phyloP scores from a whole-genome alignment of 768 basidiomycete species.

The Russula vinacea region DNA sequence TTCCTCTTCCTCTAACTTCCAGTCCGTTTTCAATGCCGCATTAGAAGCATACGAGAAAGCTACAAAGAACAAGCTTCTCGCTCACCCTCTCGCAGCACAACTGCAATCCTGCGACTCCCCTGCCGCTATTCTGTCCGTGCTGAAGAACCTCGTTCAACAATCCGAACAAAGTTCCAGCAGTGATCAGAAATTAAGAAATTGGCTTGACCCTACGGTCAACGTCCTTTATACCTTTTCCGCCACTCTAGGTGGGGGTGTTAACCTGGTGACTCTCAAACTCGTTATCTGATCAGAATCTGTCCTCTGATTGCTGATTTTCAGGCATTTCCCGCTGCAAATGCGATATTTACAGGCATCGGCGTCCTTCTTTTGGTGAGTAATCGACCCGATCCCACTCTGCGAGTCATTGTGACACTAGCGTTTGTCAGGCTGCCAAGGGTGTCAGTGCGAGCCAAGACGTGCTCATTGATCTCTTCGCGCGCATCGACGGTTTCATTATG shows the following conservation, averaged over 20 bases:
- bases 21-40: slow-evolving; percentile 1
- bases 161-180: neutral
- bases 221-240: slow-evolving; percentile 1
- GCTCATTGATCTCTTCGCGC: slow-evolving; percentile 9
- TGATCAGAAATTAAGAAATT: neutral
- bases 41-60: neutral
- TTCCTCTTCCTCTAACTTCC: neutral
- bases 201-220: slow-evolving; percentile 1
- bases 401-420: neutral
- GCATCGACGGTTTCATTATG: neutral
- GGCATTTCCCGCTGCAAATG: neutral
- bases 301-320: neutral
- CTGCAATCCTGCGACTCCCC: slow-evolving; percentile 3
- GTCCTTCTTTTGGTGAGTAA: slow-evolving; percentile 4
- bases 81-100: neutral
- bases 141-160: neutral
- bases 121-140: neutral
- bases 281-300: too few relatives aligned
- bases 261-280: neutral
- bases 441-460: neutral
- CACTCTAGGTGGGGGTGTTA: neutral
- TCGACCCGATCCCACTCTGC: neutral
- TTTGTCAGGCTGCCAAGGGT: slow-evolving; percentile 9
- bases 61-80: neutral
- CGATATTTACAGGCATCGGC: neutral